These are phyloP conservation scores for Thelonectria olida DNA, from an alignment of 2,329 filamentous ascomycete genomes.

Conservation along the genomic window DNA sequence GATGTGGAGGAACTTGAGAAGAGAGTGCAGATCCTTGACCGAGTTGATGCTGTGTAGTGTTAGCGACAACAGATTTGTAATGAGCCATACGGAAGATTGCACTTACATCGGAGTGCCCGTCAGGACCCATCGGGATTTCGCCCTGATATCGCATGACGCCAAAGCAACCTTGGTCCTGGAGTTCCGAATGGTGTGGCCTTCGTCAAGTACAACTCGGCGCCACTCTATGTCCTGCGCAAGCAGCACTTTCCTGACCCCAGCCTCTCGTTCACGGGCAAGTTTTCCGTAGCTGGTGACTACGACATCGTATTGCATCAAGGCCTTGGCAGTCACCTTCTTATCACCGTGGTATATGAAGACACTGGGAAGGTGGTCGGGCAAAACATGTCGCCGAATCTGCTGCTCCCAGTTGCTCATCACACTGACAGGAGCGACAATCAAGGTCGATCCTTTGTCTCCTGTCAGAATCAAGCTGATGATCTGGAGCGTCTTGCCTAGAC, in stretches of 20 bases:
- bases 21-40: constrained; percentile 81
- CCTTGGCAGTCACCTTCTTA: constrained; percentile 63
- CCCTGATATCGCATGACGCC: constrained; percentile 72
- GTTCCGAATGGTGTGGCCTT: constrained; percentile 86
- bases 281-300: constrained; percentile 88
- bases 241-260: constrained; percentile 51
- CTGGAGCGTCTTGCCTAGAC: constrained; percentile 88
- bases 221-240: constrained; percentile 63
- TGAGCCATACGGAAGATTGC: background rate
- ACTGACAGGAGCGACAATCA: constrained; percentile 83
- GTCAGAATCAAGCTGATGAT: constrained; percentile 81
- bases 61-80: constrained; percentile 33
- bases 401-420: constrained; percentile 93
- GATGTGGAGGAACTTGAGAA: constrained; percentile 80
- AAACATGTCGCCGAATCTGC: constrained; percentile 79
- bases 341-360: constrained; percentile 80
- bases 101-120: constrained; percentile 81
- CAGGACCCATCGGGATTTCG: constrained; percentile 80
- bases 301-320: constrained; percentile 75
- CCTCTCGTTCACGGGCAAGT: constrained; percentile 71
- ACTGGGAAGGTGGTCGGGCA: constrained; percentile 67
- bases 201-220: constrained; percentile 83
- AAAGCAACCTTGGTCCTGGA: constrained; percentile 75
- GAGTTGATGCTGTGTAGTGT: constrained; percentile 71
- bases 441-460: constrained; percentile 67